Base-by-base conservation (phyloP, 768 basidiomycete species). In the Wakefieldia striispora region DNA sequence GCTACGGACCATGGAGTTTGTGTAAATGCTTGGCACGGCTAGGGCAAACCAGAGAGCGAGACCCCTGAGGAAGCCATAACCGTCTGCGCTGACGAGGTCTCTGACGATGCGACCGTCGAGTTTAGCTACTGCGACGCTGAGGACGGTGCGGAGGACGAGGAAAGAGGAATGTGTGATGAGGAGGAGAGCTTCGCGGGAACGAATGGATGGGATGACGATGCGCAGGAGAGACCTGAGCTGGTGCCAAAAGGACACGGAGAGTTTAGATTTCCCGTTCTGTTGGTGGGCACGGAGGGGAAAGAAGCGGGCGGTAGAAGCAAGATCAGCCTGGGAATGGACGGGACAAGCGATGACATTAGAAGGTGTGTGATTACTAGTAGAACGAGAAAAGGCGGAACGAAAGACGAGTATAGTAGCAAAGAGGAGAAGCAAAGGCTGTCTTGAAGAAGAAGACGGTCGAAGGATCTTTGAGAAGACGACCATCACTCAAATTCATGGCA, bases 21-120 rank as follows among this genome's bases (percentile, higher is more conserved):
- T 98, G 64, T 93, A 94, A 19, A 92, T 93, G 62, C 90, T 92
- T 0, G 95, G 95, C 21, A 98, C 77, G 2, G 94, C 92, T 10
- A 98, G 76, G 10, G 83, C 72, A 62, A 95, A 97, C 95, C 95
- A 98, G 47, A 91, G 73, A 0, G 74, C 86, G 1, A 98, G 70
- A 1, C 94, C 95, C 45, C 73, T 79, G 16, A 91, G 56, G 64
- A 97, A 97, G 0, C 91, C 93, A 43, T 77, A 77, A 0, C 83
- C 88, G 61, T 98, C 83, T 0, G 92, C 94, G 40, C 83, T 89
- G 37, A 92, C 94, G 51, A 98, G 71, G 67, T 94, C 88, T 43
- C 90, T 71, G 3, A 95, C 95, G 56, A 98, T 88, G 45, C 83
- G 72, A 12, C 95, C 95, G 61, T 98, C 95, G 2, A 98, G 73